Percentiles rank a stretch among this genome's conserved stretches.
phyloP scores from a whole-genome alignment of 306 rosid species.

The Morella rubra region DNA sequence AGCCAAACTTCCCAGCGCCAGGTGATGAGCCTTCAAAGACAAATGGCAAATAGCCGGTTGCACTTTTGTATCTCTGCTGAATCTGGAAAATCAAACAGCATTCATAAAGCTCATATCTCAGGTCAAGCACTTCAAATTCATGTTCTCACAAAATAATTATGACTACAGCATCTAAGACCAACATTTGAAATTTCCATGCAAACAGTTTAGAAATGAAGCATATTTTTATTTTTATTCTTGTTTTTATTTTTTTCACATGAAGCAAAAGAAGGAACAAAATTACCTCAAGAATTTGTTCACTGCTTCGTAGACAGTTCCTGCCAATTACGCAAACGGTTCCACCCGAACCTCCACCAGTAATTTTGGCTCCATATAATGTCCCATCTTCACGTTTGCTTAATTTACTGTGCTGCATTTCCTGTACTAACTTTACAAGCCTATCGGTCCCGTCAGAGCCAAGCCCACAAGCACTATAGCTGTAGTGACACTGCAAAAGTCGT shows the following conservation, averaged over 20 bases:
- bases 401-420: slow-evolving; percentile 69
- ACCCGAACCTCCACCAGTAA: slow-evolving; percentile 95
- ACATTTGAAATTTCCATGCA: neutral
- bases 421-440: slow-evolving; percentile 83
- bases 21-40: slow-evolving; percentile 94
- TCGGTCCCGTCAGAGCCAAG: slow-evolving; percentile 92
- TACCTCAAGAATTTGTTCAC: slow-evolving; percentile 87
- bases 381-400: slow-evolving; percentile 58
- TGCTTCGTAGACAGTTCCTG: slow-evolving; percentile 65
- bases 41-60: slow-evolving; percentile 76
- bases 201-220: neutral
- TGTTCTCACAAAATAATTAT: neutral
- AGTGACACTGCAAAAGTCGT: slow-evolving; percentile 69
- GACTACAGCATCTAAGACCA: neutral
- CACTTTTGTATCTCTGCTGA: slow-evolving; percentile 80
- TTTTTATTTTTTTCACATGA: neutral
- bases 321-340: slow-evolving; percentile 94
- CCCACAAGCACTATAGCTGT: slow-evolving; percentile 85
- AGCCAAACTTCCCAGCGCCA: slow-evolving; percentile 82
- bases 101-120: neutral
- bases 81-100: slow-evolving; percentile 46
- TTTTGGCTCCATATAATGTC: slow-evolving; percentile 80
- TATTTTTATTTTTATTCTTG: neutral
- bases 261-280: neutral
- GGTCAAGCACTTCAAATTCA: neutral